Conservation (phyloP, 2,329 filamentous ascomycete species). For the Penicillium rolfsii region DNA sequence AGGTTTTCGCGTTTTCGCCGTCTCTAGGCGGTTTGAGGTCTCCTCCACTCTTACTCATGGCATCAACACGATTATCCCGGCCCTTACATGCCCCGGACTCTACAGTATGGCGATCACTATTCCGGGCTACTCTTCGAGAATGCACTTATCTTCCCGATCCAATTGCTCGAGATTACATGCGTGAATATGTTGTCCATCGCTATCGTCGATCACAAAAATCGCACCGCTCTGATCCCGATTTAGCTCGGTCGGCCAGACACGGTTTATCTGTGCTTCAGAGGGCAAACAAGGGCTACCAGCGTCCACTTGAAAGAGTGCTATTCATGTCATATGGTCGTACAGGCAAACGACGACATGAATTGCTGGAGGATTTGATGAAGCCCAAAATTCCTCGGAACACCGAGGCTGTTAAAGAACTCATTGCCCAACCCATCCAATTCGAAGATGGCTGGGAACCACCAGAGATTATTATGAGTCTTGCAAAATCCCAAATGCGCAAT, state of each 20-base stretch:
- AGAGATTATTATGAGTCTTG: constrained; percentile 34
- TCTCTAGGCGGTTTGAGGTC: constrained; percentile 11
- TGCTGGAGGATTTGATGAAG: constrained; percentile 46
- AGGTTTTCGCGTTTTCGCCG: constrained; percentile 33
- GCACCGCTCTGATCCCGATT: constrained; percentile 26
- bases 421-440: constrained; percentile 25
- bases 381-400: constrained; percentile 32
- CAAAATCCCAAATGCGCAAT: constrained; percentile 41
- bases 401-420: constrained; percentile 24
- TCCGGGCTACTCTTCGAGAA: constrained; percentile 62
- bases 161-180: constrained; percentile 55
- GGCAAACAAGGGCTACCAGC: constrained; percentile 60
- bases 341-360: constrained; percentile 55
- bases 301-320: constrained; percentile 57
- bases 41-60: constrained; percentile 20
- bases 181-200: constrained; percentile 45
- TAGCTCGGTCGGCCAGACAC: constrained; percentile 33
- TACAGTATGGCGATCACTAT: constrained; percentile 49
- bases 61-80: constrained; percentile 25
- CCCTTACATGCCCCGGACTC: constrained; percentile 9
- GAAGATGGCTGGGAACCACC: constrained; percentile 43
- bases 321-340: constrained; percentile 60
- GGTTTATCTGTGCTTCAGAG: constrained; percentile 51
- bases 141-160: constrained; percentile 64
- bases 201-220: constrained; percentile 18